Evolutionary conservation across 176 grass and related monocot genomes (phyloP).

Genomic region (Lolium multiflorum): DNA sequence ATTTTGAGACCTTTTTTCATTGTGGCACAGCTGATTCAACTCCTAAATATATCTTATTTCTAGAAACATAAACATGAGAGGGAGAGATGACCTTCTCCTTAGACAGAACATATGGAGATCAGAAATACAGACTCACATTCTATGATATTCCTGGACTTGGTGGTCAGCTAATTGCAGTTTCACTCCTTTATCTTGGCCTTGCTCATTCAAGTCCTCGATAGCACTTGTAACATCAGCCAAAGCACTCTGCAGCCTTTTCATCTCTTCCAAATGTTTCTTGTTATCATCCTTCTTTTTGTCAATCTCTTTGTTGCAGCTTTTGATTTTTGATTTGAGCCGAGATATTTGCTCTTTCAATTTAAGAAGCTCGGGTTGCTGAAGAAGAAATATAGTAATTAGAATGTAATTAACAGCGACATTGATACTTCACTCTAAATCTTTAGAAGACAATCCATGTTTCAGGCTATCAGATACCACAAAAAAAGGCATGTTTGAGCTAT

Average conservation of each 20-base stretch:
- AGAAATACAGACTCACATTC: conserved; percentile 68
- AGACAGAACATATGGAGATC: neutral
- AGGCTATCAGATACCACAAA: no score
- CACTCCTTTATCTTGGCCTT: conserved; percentile 66
- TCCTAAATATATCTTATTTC: conserved; percentile 19
- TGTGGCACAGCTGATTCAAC: neutral
- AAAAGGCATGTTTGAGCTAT: neutral
- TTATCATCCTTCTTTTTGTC: conserved; percentile 95
- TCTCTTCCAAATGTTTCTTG: conserved; percentile 79
- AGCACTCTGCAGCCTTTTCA: conserved; percentile 73
- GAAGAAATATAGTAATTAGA: conserved; percentile 42
- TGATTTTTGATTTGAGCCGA: conserved; percentile 97
- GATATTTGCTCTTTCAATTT: conserved; percentile 92
- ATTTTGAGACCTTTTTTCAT: neutral
- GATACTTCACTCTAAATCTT: conserved; percentile 2
- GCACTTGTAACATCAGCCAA: conserved; percentile 74
- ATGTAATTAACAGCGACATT: conserved; percentile 11
- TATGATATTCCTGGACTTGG: conserved; percentile 88
- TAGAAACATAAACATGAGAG: conserved; percentile 11
- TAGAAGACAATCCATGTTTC: neutral
- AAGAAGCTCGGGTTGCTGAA: conserved; percentile 96
- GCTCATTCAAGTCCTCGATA: conserved; percentile 69
- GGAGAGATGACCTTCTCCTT: neutral
- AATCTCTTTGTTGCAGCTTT: conserved; percentile 93
- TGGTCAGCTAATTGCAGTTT: conserved; percentile 92